Percentiles rank a stretch among this genome's conserved stretches.
phyloP scores from a whole-genome alignment of 306 rosid species.

The Glycine soja region DNA sequence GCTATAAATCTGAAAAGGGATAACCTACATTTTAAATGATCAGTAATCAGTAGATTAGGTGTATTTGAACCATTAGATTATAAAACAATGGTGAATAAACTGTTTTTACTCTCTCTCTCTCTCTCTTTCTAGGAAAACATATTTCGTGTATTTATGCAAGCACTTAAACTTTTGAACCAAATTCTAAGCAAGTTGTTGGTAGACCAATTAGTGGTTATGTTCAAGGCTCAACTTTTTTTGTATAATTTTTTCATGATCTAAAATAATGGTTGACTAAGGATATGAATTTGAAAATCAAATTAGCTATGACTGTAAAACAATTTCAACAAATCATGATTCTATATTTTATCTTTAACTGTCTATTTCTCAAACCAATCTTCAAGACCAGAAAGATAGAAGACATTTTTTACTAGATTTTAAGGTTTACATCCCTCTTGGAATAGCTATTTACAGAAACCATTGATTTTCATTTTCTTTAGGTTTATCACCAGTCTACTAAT shows the following conservation, averaged over 20 bases:
- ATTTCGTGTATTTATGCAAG: no score
- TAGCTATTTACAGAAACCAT: not conserved
- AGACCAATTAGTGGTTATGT: no score
- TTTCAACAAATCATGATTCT: not conserved
- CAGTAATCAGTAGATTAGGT: no score
- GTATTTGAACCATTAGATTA: no score
- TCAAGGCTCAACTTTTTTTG: no score
- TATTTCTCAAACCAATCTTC: not conserved
- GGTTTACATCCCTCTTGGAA: not conserved
- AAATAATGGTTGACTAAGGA: not conserved
- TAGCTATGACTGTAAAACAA: not conserved
- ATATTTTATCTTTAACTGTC: not conserved
- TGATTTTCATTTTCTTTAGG: not conserved
- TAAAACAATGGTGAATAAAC: no score
- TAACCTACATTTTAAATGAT: no score
- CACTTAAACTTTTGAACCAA: no score
- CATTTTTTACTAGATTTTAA: not conserved
- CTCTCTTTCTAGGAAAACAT: no score
- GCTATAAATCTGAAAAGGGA: no score
- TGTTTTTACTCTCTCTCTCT: no score
- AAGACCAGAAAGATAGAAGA: not conserved
- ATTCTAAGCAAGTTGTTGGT: no score
- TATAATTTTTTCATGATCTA: not conserved
- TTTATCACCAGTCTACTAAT: slow-evolving; percentile 4
- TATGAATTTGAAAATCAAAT: not conserved